Base-by-base conservation (phyloP, 495 filamentous ascomycete species). In the Lindgomyces ingoldianus region DNA sequence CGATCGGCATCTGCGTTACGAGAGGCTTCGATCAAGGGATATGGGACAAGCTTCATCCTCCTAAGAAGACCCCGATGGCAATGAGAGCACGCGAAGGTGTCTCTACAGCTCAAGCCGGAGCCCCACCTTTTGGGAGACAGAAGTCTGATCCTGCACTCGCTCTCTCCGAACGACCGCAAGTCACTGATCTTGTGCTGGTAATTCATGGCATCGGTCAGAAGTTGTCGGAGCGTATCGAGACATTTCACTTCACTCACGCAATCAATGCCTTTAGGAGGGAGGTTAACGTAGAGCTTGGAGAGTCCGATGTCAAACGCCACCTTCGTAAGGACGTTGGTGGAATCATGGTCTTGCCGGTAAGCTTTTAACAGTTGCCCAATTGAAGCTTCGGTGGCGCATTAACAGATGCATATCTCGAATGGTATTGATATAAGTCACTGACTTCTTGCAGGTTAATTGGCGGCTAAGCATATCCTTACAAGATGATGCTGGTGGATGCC, bases 141-240 rank as follows among this genome's bases (percentile, higher is more conserved):
- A 69, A 67, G 64, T 58, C 46, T 67, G 77, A 66, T 58, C 70
- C 68, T 12, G 69, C 73, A 75, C 57, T 74, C 81, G 84, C 74
- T 73, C 78, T 72, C 75, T 81, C 59, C 80, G 82, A 89, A 33
- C 80, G 87, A 22, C 87, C 86, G 2, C 84, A 84, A 41, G 89
- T 95, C 3, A 93, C 90, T 10, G 94, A 98, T 72, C 75, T 98
- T 21, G 82, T 96, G 18, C 77, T 98, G 16, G 89, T 97, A 22
- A 90, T 95, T 46, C 94, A 98, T 73, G 94, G 93, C 12, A 97
- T 98, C 52, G 94, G 94, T 0, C 94, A 98, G 73, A 97, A 98
- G 71, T 79, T 98, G n/a, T 94, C 91, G 0, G 91, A 98, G 68
- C 83, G 93, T 16, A 89, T 98, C 50, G 94, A 98, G 72, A 96